These are phyloP conservation scores for Porphyra umbilicalis DNA, from an alignment of 31 red algal genomes.

Conservation along the genomic window DNA sequence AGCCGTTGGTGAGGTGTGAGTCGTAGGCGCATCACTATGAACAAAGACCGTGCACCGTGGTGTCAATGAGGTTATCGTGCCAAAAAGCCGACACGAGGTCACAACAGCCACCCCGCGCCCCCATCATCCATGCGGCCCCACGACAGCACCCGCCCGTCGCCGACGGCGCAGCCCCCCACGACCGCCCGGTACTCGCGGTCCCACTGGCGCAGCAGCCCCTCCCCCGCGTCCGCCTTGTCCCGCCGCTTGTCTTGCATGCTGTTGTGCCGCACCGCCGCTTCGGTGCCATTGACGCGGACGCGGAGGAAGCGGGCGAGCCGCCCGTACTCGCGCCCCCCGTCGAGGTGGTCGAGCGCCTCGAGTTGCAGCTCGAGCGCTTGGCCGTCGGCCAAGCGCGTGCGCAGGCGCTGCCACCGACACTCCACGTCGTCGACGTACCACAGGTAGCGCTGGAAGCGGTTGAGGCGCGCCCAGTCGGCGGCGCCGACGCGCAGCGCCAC, in stretches of 20 bases:
- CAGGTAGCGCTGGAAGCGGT: conserved; percentile 52
- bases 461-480: conserved; percentile 16
- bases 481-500: conserved; percentile 13
- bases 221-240: conserved; percentile 19
- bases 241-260: conserved; percentile 44
- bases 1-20: neutral
- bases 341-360: conserved; percentile 19
- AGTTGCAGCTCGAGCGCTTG: conserved; percentile 34
- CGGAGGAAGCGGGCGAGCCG: conserved; percentile 37
- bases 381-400: neutral
- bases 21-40: no score
- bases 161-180: conserved; percentile 20
- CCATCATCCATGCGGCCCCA: neutral
- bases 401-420: conserved; percentile 42
- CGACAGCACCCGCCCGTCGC: neutral
- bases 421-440: conserved; percentile 67
- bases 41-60: no score
- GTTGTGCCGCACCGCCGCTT: conserved; percentile 25
- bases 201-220: conserved; percentile 27
- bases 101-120: neutral
- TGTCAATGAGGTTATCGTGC: no score
- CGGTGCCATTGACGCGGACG: conserved; percentile 13
- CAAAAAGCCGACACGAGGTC: no score
- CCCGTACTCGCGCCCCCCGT: conserved; percentile 18
- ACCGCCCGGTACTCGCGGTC: conserved; percentile 33